Base-by-base conservation (phyloP, 192 early-diverging fungal genomes). In the Phycomyces nitens region DNA sequence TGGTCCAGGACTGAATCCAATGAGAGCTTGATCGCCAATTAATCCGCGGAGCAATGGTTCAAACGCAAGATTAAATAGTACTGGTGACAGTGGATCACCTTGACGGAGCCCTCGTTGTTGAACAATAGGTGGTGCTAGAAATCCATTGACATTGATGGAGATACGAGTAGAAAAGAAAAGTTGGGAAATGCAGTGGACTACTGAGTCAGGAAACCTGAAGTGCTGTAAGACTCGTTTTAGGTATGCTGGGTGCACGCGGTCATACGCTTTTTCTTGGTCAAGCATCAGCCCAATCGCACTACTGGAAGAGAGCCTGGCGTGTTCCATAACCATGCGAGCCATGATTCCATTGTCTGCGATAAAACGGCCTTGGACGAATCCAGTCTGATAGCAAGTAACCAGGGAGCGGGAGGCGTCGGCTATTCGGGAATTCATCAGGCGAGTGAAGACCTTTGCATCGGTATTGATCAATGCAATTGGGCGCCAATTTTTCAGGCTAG, bases 61-160 rank as follows among this genome's bases (percentile, higher is more conserved):
- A 23, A 74, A 40, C 12, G 60, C 67, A 5, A 69, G 44, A 43
- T 69, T 64, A 50, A 62, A 66, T 1, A 74, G 53, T 1, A 73
- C 1, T 10, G 71, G 71, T 14, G 65, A 68, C 1, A 73, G 54
- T 43, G 65, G 74, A 23, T 76, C 69, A 3, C 74, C 66, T 53
- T 76, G 69, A 5, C 74, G 62, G 4, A 76, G 55, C 0, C 74
- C 74, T 14, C 66, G 49, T 2, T 21, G 1, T 56, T 76, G 74
- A 15, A 14, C 0, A 51, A 70, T 43, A n/a, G 68, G 53, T 9
- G 1, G 9, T 2, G 58, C 6, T 1, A 68, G 22, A 16, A 44
- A 39, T 0, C 65, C 69, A 39, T 76, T 76, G 23, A 76, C 50
- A 11, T 62, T 66, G 14, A 70, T 44, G 0, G 12, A 26, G 18